Percentiles rank a stretch among this genome's conserved stretches.
These are phyloP conservation scores for Boletus sp. DNA, from an alignment of 768 basidiomycete genomes.

Conservation along the genomic window DNA sequence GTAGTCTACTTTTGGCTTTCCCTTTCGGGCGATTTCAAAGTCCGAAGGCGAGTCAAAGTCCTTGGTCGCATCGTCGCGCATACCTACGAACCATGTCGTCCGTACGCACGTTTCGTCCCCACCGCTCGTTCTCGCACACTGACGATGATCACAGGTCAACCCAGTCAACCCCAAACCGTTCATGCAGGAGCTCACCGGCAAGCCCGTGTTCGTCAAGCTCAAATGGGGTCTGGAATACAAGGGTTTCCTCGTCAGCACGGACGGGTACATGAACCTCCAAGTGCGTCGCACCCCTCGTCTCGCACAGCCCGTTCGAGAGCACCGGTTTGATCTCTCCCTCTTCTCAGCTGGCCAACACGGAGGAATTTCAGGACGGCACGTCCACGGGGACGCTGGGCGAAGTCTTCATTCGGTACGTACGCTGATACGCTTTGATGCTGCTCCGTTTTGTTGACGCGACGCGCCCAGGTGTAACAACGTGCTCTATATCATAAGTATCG, in stretches of 20 bases:
- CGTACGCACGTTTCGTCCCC: conserved; percentile 39
- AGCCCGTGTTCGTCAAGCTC: conserved; percentile 89
- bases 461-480: conserved; percentile 86
- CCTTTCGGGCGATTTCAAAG: conserved; percentile 33
- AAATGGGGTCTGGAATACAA: conserved; percentile 99
- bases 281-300: conserved; percentile 37
- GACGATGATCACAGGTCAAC: conserved; percentile 53
- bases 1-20: too few species aligned
- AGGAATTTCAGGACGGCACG: conserved; percentile 95
- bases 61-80: conserved; percentile 5
- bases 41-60: conserved; percentile 28
- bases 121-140: conserved; percentile 1
- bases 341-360: conserved; percentile 79
- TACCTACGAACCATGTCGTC: conserved; percentile 53
- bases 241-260: conserved; percentile 97
- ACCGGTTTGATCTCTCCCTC: background rate
- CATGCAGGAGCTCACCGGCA: conserved; percentile 96
- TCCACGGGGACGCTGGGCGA: conserved; percentile 97
- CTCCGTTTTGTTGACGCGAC: conserved; percentile 11
- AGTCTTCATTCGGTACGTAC: conserved; percentile 90
- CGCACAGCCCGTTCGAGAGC: background rate
- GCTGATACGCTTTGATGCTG: background rate
- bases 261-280: conserved; percentile 99
- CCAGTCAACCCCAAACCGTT: conserved; percentile 99
- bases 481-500: conserved; percentile 85